Evolutionary conservation across 78 protist genomes (phyloP).

Genomic region (Dictyostelium purpureum): DNA sequence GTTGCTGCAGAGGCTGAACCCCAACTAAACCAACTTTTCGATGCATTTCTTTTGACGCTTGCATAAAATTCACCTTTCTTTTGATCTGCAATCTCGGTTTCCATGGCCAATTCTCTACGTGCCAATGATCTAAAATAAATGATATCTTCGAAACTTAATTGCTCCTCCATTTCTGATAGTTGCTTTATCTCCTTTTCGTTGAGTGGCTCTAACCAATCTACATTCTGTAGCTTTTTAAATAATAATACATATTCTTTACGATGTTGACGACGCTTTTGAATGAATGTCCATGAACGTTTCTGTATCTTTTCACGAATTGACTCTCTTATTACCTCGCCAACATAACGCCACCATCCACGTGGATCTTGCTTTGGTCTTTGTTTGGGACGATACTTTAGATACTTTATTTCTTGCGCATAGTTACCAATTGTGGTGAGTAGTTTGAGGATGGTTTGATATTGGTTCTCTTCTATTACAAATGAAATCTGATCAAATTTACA

Average conservation of each 20-base stretch:
- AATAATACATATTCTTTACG: conserved; percentile 58
- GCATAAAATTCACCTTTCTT: conserved; percentile 68
- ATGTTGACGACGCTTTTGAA: conserved; percentile 57
- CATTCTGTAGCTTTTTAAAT: conserved; percentile 56
- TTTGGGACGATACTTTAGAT: conserved; percentile 63
- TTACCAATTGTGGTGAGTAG: conserved; percentile 46
- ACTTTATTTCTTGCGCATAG: conserved; percentile 70
- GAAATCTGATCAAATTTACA: conserved; percentile 64
- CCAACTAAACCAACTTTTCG: conserved; percentile 8
- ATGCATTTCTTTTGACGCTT: conserved; percentile 18
- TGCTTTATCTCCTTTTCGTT: conserved; percentile 21
- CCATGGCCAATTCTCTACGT: conserved; percentile 63
- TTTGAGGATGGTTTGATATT: conserved; percentile 56
- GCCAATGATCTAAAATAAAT: conserved; percentile 67
- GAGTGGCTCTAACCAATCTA: conserved; percentile 71
- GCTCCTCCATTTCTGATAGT: conserved; percentile 56
- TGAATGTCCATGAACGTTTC: conserved; percentile 55
- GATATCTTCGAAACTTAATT: conserved; percentile 56
- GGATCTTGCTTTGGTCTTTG: conserved; percentile 72
- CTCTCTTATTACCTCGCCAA: conserved; percentile 46
- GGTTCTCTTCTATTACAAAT: conserved; percentile 61
- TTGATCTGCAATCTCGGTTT: conserved; percentile 41
- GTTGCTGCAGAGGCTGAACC: not conserved
- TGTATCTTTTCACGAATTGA: conserved; percentile 65
- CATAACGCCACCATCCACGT: conserved; percentile 65